A percentile compares a stretch with the other conserved stretches of the same genome.
These are phyloP conservation scores for Chaetomium sp. DNA, from an alignment of 2,329 filamentous ascomycete species.

Conservation along the genomic window DNA sequence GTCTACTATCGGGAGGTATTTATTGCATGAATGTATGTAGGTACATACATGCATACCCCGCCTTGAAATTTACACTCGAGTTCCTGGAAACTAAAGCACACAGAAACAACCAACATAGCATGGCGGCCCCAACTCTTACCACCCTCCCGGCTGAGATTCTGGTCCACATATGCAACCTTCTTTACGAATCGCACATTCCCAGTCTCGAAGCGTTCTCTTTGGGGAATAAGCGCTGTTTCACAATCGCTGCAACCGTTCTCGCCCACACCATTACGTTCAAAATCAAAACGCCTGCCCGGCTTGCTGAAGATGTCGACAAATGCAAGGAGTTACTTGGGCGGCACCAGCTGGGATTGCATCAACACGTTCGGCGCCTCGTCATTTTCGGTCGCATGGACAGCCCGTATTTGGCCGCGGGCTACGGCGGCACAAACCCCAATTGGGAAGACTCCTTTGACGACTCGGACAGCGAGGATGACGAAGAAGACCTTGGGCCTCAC, in stretches of 20 bases:
- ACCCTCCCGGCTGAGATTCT: not conserved
- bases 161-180: not conserved
- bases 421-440: not conserved
- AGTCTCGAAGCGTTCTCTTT: not conserved
- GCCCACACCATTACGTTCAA: not conserved
- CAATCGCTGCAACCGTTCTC: not conserved
- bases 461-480: not conserved
- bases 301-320: not conserved
- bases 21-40: too few relatives aligned
- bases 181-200: not conserved
- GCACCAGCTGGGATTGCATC: not conserved
- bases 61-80: too few relatives aligned
- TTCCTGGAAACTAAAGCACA: not conserved
- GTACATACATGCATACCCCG: too few relatives aligned
- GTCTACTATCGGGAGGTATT: too few relatives aligned
- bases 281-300: not conserved
- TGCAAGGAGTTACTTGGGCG: not conserved
- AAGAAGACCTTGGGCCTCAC: not conserved
- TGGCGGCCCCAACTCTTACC: not conserved
- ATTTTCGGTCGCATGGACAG: not conserved
- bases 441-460: not conserved
- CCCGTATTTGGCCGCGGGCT: not conserved
- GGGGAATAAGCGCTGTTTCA: not conserved
- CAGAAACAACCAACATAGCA: not conserved
- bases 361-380: slow-evolving; percentile 2